These are phyloP conservation scores for Hymenoscyphus infarciens DNA, from an alignment of 2,329 filamentous ascomycete genomes.

Conservation along the genomic window DNA sequence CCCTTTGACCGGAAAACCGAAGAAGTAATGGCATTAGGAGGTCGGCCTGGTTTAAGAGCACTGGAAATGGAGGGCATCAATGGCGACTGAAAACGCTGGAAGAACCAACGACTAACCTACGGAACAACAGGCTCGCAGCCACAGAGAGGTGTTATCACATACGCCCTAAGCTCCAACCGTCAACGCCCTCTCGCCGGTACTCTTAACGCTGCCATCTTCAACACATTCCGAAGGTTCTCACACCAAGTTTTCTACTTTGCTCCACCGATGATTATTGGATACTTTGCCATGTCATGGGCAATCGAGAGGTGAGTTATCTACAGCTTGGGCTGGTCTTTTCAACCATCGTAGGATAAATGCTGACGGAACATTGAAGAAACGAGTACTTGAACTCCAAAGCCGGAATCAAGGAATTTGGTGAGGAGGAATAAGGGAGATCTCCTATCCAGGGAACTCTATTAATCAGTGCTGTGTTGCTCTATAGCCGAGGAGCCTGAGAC, in stretches of 20 bases:
- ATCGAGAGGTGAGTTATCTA: slow-evolving; percentile 68
- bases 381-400: slow-evolving; percentile 78
- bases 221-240: slow-evolving; percentile 83
- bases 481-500: slow-evolving; percentile 18
- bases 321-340: neutral
- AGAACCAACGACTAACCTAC: slow-evolving; percentile 24
- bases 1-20: neutral
- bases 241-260: slow-evolving; percentile 85
- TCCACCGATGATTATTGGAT: slow-evolving; percentile 73
- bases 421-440: slow-evolving; percentile 36
- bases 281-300: slow-evolving; percentile 87
- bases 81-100: neutral
- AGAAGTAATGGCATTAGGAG: neutral
- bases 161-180: slow-evolving; percentile 80
- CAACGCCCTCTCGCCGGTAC: slow-evolving; percentile 82
- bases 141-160: slow-evolving; percentile 64
- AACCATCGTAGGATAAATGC: neutral
- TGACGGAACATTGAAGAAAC: slow-evolving; percentile 51
- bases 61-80: neutral
- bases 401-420: slow-evolving; percentile 54
- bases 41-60: neutral
- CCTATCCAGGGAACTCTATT: slow-evolving; percentile 17
- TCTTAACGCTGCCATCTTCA: slow-evolving; percentile 83
- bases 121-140: slow-evolving; percentile 49
- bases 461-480: slow-evolving; percentile 29